A percentile compares a stretch with the other conserved stretches of the same genome.
These are phyloP conservation scores for Fusarium phyllophilum DNA, from an alignment of 2,329 filamentous ascomycete genomes.

Conservation along the genomic window DNA sequence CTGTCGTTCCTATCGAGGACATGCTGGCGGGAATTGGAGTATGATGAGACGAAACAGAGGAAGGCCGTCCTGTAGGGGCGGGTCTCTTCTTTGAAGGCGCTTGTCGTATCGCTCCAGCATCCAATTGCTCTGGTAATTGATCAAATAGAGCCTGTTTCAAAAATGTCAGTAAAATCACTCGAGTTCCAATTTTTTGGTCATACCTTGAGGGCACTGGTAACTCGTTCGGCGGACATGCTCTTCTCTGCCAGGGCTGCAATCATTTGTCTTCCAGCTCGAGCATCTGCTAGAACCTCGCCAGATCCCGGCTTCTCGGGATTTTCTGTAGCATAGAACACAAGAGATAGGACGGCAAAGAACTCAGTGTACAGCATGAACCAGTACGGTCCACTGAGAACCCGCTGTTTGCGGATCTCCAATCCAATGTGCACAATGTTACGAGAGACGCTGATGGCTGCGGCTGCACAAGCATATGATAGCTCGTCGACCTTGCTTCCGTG, in stretches of 20 bases:
- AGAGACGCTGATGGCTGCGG: slow-evolving; percentile 69
- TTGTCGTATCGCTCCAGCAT: slow-evolving; percentile 56
- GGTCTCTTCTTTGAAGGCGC: slow-evolving; percentile 65
- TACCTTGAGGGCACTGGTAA: slow-evolving; percentile 81
- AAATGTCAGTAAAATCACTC: slow-evolving; percentile 23
- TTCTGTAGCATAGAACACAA: slow-evolving; percentile 83
- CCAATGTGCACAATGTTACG: slow-evolving; percentile 83
- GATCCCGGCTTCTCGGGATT: slow-evolving; percentile 80
- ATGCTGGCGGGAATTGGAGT: slow-evolving; percentile 47
- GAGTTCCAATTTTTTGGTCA: slow-evolving; percentile 45
- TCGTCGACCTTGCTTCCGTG: slow-evolving; percentile 73
- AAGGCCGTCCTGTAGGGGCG: slow-evolving; percentile 55
- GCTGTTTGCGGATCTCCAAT: slow-evolving; percentile 78
- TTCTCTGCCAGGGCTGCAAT: slow-evolving; percentile 81
- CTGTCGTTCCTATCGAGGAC: slow-evolving; percentile 49
- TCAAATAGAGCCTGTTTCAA: slow-evolving; percentile 80
- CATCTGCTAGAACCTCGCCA: slow-evolving; percentile 85
- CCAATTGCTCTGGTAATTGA: slow-evolving; percentile 78
- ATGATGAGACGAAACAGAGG: slow-evolving; percentile 43
- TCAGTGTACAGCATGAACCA: slow-evolving; percentile 90
- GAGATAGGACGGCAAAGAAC: slow-evolving; percentile 81
- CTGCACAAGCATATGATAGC: slow-evolving; percentile 78
- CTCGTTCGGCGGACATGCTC: slow-evolving; percentile 89
- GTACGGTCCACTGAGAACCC: slow-evolving; percentile 81
- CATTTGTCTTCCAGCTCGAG: slow-evolving; percentile 83